Evolutionary conservation across 2,329 filamentous ascomycete genomes (phyloP), one percentile per base, ranked within the genome.

Genomic region (Xenoacremonium recifei): DNA sequence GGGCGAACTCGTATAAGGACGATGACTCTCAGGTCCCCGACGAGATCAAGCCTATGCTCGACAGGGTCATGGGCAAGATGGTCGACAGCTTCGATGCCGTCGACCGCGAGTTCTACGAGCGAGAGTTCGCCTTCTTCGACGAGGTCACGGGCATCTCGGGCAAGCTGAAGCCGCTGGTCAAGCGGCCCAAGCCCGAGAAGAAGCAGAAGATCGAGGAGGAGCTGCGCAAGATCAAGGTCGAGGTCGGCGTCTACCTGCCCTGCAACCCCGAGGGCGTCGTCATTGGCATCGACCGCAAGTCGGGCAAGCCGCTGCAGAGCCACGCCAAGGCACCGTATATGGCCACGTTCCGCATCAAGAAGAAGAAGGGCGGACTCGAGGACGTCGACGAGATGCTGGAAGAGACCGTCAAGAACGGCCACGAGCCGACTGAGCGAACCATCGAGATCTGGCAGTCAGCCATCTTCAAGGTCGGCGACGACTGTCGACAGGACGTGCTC

Each of bases 141-240:
- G 91, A 97, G 65, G 90, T 99, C 29, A 99, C 93, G 2, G 84
- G 79, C 36, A 92, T 99, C 42, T 99, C 95, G 1, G 95, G 93
- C 42, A 99, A 96, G 60, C 77, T 99, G 35, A 91, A 93, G 58
- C 93, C 95, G 2, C 87, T 87, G 58, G 95, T 99, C 62, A 95
- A 96, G 66, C 80, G 80, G 45, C 84, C 86, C 30, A 99, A 99
- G 67, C 87, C 90, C 2, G 92, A 96, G 68, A 99, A 99, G 77
- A 97, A 96, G 65, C 87, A 93, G 61, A 99, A 97, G 72, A 99
- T 99, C 49, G 93, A 97, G 61, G 95, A 99, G 67, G 93, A 99
- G 63, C 75, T 99, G 32, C 88, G 93, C 52, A 95, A 96, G 67
- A 97, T 99, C 66, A 86, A 96, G 63, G 88, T 99, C 3, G 92